Base-by-base conservation (phyloP, 2,329 filamentous ascomycete species). In the Zasmidium angulare region DNA sequence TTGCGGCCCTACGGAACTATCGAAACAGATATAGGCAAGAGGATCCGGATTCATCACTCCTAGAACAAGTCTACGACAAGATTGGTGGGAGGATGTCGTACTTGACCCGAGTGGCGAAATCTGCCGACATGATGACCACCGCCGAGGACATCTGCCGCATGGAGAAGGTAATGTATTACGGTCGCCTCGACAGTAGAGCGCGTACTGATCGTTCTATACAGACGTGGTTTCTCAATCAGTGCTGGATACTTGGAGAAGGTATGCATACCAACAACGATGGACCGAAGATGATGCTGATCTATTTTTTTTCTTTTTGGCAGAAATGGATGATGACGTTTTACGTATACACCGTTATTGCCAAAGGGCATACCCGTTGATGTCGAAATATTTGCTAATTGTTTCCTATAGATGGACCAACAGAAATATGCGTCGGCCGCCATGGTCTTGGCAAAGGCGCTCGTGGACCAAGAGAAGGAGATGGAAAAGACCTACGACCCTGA, bases 391-490 rank as follows among this genome's bases (percentile, higher is more conserved):
- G 14, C 29, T 36, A 7, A 7, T 36, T 7, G 29, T 97, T 67
- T n/a, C n/a, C n/a, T n/a, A n/a, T n/a, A n/a, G n/a, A 98, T 98
- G 88, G 91, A 97, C 71, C 90, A 97, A 75, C 92, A 98, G 73
- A 97, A 98, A 75, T 97, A 91, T 81, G 91, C 93, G 49, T 90
- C 92, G 12, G 93, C 91, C 12, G 92, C 95, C 40, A 96, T 98
- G 89, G 90, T 96, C 21, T 83, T 99, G 1, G 95, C 93, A 20
- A 89, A 89, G 67, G 92, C 92, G 1, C 85, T 99, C 6, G 91
- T 98, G n/a, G 89, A 96, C 61, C 84, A 85, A 67, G 90, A 93
- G 71, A 79, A 86, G 77, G 81, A 85, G n/a, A 80, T 80, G 74
- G 79, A 79, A 17, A 72, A 72, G 54, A 87, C 77, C 7, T 93